phyloP scores from a whole-genome alignment of 371 early-diverging fungal genomes.

The Basidiobolus meristosporus region DNA sequence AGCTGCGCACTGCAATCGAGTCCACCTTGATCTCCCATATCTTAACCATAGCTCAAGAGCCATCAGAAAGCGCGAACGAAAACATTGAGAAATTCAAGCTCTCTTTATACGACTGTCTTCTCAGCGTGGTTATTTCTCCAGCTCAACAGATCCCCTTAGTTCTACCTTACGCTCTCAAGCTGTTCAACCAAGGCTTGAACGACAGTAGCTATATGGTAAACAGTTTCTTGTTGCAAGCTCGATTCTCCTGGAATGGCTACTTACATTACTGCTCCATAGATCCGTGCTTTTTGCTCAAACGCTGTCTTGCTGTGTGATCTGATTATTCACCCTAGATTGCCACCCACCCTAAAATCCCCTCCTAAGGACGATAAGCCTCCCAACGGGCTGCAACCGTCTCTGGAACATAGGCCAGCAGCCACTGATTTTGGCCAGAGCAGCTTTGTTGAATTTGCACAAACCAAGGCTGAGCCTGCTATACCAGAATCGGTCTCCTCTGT shows the following conservation, averaged over 20 bases:
- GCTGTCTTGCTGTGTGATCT: slow-evolving; percentile 30
- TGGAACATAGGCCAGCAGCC: no score
- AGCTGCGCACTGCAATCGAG: background rate
- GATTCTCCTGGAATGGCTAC: background rate
- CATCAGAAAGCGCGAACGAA: background rate
- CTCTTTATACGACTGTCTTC: slow-evolving; percentile 4
- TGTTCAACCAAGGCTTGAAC: slow-evolving; percentile 3
- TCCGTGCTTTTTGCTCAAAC: slow-evolving; percentile 13
- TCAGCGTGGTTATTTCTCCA: slow-evolving; percentile 2
- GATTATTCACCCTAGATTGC: slow-evolving; percentile 29
- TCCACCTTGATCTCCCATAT: slow-evolving; percentile 1
- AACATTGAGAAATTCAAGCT: background rate
- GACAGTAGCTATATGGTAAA: background rate
- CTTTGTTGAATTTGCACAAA: no score
- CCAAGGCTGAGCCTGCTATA: no score
- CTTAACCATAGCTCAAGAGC: background rate
- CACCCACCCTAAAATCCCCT: slow-evolving; percentile 10
- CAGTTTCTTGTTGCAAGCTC: background rate
- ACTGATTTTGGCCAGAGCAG: no score
- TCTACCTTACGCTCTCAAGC: slow-evolving; percentile 2
- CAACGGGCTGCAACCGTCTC: no score
- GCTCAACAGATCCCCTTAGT: slow-evolving; percentile 2
- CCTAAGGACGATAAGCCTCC: no score
- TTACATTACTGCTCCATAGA: slow-evolving; percentile 1
- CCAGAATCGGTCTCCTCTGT: no score